These are phyloP conservation scores for Phytophthora uliginosa DNA, from an alignment of 352 stramenopile species.

Conservation along the genomic window DNA sequence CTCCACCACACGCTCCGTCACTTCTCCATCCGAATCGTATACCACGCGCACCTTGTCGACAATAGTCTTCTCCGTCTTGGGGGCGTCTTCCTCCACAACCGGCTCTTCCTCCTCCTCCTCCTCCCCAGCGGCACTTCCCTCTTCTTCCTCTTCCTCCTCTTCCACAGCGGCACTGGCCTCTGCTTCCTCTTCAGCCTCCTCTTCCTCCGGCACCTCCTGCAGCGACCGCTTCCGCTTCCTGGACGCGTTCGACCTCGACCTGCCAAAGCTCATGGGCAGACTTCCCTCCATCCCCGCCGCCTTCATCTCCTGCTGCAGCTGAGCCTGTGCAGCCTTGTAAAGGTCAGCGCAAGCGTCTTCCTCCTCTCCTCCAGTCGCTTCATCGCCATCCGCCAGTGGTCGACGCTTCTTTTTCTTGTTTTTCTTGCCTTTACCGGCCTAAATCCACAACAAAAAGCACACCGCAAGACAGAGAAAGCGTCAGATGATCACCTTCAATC, in stretches of 20 bases:
- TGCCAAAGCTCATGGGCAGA: conserved; percentile 74
- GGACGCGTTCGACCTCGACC: conserved; percentile 11
- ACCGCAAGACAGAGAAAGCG: conserved; percentile 2
- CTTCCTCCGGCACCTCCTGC: conserved; percentile 1
- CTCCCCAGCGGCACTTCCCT: not conserved
- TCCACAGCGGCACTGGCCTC: no score
- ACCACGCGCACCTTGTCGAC: conserved; percentile 72
- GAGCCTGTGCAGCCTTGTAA: conserved; percentile 63
- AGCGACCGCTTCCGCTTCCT: conserved; percentile 38
- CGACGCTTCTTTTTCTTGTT: conserved; percentile 46
- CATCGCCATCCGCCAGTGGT: conserved; percentile 7
- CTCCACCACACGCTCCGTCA: conserved; percentile 51
- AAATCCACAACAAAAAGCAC: conserved; percentile 4
- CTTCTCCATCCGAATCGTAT: conserved; percentile 76
- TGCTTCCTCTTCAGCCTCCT: not conserved
- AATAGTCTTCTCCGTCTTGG: conserved; percentile 29
- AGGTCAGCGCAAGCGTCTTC: conserved; percentile 42
- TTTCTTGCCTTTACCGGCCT: conserved; percentile 30
- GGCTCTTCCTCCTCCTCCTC: not conserved
- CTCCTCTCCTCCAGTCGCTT: not conserved
- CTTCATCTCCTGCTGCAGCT: conserved; percentile 71
- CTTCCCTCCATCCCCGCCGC: conserved; percentile 57
- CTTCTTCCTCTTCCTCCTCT: not conserved
- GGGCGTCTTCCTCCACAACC: not conserved
- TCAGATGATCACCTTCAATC: not conserved